Percentiles rank a stretch among this genome's conserved stretches.
Conservation (phyloP, 2,329 filamentous ascomycete species). For the Hypoxylon sp. region DNA sequence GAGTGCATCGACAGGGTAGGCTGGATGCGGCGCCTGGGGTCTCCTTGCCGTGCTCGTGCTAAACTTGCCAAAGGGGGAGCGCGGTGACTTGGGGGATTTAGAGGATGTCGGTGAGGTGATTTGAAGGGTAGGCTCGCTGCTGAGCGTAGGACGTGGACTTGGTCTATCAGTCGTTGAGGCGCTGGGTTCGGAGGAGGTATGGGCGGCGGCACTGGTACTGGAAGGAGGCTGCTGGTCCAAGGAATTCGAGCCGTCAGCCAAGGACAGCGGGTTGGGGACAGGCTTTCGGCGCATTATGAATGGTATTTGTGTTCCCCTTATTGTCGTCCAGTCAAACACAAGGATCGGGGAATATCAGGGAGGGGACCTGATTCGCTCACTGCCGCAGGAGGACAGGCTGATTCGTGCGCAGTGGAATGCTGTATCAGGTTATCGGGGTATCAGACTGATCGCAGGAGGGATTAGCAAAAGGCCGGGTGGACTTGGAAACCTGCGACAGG, state of each 20-base stretch:
- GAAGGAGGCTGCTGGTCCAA: conserved; percentile 50
- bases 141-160: conserved; percentile 44
- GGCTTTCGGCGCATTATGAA: conserved; percentile 68
- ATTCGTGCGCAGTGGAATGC: conserved; percentile 54
- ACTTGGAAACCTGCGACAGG: conserved; percentile 51
- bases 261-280: conserved; percentile 68
- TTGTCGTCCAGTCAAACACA: conserved; percentile 40
- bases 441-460: conserved; percentile 48
- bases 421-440: conserved; percentile 48
- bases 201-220: conserved; percentile 33
- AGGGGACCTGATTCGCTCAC: conserved; percentile 51
- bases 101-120: conserved; percentile 47
- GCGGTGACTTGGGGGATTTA: conserved; percentile 51
- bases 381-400: conserved; percentile 52
- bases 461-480: conserved; percentile 52
- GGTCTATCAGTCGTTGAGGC: conserved; percentile 43
- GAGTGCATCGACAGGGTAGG: conserved; percentile 26
- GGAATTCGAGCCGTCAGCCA: conserved; percentile 58
- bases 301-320: conserved; percentile 40
- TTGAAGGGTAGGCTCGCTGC: conserved; percentile 46
- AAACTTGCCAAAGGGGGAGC: conserved; percentile 52
- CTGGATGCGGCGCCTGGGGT: conserved; percentile 38
- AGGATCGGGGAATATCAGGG: conserved; percentile 48
- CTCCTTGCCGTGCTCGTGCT: conserved; percentile 43
- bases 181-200: conserved; percentile 43